Evolutionary conservation across 2,329 filamentous ascomycete genomes (phyloP), one percentile per base, ranked within the genome.

Genomic region (Alternaria hordeiaustralica): DNA sequence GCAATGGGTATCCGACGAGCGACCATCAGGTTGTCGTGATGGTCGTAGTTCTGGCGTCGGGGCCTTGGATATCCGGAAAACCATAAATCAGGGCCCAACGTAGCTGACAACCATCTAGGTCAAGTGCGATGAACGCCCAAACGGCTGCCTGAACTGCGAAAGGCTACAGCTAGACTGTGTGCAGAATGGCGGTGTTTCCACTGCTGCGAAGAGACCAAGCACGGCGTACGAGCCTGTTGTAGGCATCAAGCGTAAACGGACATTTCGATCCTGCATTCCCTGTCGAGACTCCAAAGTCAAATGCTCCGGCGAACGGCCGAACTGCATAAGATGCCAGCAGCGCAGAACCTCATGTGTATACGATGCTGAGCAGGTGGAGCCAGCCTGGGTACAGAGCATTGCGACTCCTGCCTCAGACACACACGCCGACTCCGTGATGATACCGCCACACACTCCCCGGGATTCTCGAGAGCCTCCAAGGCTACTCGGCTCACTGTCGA

Each of bases 221-320:
- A 53, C 64, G 11, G 47, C 67, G 6, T 58, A 71, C 7, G 71
- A 75, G 30, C 66, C 71, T 0, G 60, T 73, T 20, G 69, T 70
- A 12, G 72, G 74, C 11, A 75, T 76, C 59, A 77, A 77, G 64
- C 68, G 75, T 18, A 77, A 76, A 55, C 70, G 75, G 12, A 77
- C 75, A 2, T 77, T 76, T 45, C 68, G 75, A 23, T 75, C 74
- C 7, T 77, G 75, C 43, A 69, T 76, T 13, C 69, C 71, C 5
- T 77, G 75, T 56, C 69, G 75, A 33, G 73, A 76, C 41, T 74
- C 72, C 11, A 77, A 77, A 53, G 73, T 77, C 57, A 77, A 75
- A 49, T 77, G 75, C 44, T 74, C 74, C 15, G 75, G 75, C n/a
- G 74, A 76, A 61, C 58, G 75, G 20, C 75, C 75, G 21, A 71